Evolutionary conservation across 805 yeast genomes (phyloP).

Genomic region (Candida xyloterini): DNA sequence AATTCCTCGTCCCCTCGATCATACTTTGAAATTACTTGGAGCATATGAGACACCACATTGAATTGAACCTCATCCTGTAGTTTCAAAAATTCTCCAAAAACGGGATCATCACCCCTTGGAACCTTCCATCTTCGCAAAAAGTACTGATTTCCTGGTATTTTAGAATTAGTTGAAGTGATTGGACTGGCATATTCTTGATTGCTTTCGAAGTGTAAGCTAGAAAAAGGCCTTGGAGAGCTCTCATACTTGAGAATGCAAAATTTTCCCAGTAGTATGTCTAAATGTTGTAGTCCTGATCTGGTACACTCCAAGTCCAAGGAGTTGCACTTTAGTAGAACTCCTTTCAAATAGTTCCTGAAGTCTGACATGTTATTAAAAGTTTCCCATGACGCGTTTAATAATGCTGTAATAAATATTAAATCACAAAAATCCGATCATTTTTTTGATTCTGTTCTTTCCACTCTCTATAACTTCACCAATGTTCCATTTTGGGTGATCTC

Average conservation of each 20-base stretch:
- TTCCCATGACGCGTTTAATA: background rate
- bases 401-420: too few species aligned
- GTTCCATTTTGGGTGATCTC: too few species aligned
- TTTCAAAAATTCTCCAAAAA: slow-evolving; percentile 33
- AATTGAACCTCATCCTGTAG: slow-evolving; percentile 53
- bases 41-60: slow-evolving; percentile 43
- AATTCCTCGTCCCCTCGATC: slow-evolving; percentile 12
- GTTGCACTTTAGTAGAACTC: background rate
- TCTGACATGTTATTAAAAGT: background rate
- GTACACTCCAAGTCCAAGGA: background rate
- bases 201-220: background rate
- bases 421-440: too few species aligned
- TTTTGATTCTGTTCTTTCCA: too few species aligned
- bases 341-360: background rate
- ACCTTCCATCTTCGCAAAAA: slow-evolving; percentile 4
- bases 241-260: slow-evolving; percentile 2
- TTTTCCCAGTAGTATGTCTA: slow-evolving; percentile 1
- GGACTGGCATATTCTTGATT: background rate
- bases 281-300: background rate
- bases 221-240: too few species aligned
- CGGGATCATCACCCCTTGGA: slow-evolving; percentile 1
- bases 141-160: background rate
- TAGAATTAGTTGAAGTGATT: background rate
- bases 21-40: slow-evolving; percentile 25
- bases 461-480: too few species aligned